Evolutionary conservation across 2,329 filamentous ascomycete genomes (phyloP).

Genomic region (Cucurbitaria berberidis): DNA sequence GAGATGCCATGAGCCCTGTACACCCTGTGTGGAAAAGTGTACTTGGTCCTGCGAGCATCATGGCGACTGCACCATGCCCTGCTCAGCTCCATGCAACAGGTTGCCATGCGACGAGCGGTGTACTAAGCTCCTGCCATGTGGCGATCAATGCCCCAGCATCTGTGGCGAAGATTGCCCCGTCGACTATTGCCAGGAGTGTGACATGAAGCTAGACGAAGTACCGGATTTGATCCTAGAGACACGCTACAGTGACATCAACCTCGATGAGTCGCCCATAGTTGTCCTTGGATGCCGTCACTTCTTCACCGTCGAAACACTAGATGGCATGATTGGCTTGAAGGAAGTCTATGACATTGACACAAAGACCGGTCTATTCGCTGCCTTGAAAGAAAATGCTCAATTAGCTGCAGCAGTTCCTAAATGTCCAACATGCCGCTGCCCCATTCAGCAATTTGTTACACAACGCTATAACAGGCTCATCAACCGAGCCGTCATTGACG

Average conservation of each 20-base stretch:
- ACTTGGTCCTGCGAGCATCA: conserved; percentile 45
- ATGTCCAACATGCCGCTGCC: conserved; percentile 44
- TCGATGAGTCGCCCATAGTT: conserved; percentile 37
- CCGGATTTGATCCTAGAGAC: conserved; percentile 37
- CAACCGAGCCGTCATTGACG: conserved; percentile 47
- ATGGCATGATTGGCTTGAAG: conserved; percentile 36
- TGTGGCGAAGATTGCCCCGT: conserved; percentile 39
- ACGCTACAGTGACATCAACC: conserved; percentile 33
- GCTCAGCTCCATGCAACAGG: conserved; percentile 40
- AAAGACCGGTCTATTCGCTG: conserved; percentile 24
- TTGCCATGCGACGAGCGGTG: conserved; percentile 42
- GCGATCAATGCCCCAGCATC: conserved; percentile 42
- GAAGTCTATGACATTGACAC: conserved; percentile 27
- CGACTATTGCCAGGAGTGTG: conserved; percentile 32
- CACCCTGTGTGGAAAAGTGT: conserved; percentile 44
- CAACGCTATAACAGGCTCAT: conserved; percentile 49
- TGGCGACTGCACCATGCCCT: conserved; percentile 43
- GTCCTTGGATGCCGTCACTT: conserved; percentile 39
- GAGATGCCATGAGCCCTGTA: conserved; percentile 41
- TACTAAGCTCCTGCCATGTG: conserved; percentile 31
- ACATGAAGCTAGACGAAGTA: conserved; percentile 16
- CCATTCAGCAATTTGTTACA: conserved; percentile 42
- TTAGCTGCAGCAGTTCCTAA: conserved; percentile 32
- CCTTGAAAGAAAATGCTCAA: conserved; percentile 31
- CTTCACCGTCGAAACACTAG: conserved; percentile 39